Evolutionary conservation across 2,329 filamentous ascomycete genomes (phyloP), one percentile per base, ranked within the genome.

Genomic region (Fusarium sp.): DNA sequence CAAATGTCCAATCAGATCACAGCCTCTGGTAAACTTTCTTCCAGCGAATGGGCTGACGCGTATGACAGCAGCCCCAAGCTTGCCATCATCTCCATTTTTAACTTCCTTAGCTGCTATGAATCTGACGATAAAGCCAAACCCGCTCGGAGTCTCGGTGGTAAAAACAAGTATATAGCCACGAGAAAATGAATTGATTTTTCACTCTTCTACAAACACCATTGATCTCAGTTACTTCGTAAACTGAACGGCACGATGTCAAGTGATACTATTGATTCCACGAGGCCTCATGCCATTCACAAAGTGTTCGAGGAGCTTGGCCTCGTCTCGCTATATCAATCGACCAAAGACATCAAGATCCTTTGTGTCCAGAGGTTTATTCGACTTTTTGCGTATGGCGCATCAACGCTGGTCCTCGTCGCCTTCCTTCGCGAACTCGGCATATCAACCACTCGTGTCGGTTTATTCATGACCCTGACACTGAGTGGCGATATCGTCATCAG

Each of bases 401-500:
- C 85, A 8, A 86, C 84, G 0, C 81, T 89, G 6, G 82, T 89
- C 56, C 81, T 89, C 7, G 87, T 87, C 13, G 79, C 84, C 22
- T 89, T 86, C 65, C 81, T 90, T 9, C 79, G 80, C 15, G 80
- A 78, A 3, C 79, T 89, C 2, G 80, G 77, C 10, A 80, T 85
- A 41, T 82, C 85, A 2, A 81, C 87, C 59, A 79, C 82, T 1
- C 78, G 78, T 32, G 86, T 87, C 61, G 89, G 88, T 4, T 76
- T 89, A 1, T 90, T 90, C 77, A 90, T 90, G 88, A 89, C 87
- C 1, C 74, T 90, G 65, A 91, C 89, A 0, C 77, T 90, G 17
- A 78, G 82, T 15, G 89, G 88, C 26, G 89, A 90, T 74, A 82
- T 86, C 6, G 72, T 81, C 41, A 84, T 90, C 63, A 89, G 87